Base-by-base conservation (phyloP, 768 basidiomycete genomes). In the Tylopilus felleus region DNA sequence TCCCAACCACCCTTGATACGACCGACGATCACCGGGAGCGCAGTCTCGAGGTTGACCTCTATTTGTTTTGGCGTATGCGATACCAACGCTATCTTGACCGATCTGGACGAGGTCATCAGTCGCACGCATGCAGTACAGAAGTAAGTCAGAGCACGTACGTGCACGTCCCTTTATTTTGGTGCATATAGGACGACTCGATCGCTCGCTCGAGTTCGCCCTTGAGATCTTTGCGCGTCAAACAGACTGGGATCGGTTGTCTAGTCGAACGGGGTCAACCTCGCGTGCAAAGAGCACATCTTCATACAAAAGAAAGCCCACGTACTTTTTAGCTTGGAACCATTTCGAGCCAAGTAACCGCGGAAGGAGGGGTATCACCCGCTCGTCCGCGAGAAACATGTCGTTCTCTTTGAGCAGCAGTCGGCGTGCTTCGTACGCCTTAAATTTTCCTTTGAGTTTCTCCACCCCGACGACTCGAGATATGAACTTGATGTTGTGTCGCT, bases 301-400 rank as follows among this genome's bases (percentile, higher is more conserved):
- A 12, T 4, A 29, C 4, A 21, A 38, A 38, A 10, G 8, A 29
- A 10, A 9, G 3, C 8, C 12, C 25, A 65, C 90, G 59, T 61
- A 97, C 94, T 98, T 98, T 75, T 98, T 98, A 1, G 94, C 92
- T 28, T 90, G 82, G 62, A 98, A 93, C 82, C 92, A 98, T 63
- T 87, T 88, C 48, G 83, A 85, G 7, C 97, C 97, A 3, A 98
- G 77, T 44, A 98, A 73, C 56, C 82, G 83, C 1, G 96, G 96
- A 52, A 98, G 80, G 50, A 93, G 72, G n/a, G 89, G 88, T 35
- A 96, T 75, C 40, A 99, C 78, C 27, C 93, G 78, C 57, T 97
- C 93, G 71, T 99, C 97, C 16, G 93, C 93, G 47, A 98, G 78
- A 74, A 98, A 99, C 59, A 98, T 66, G 8, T 85, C 95, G 60